phyloP scores from a whole-genome alignment of 257 asterid genomes.

The Solanum chaucha region DNA sequence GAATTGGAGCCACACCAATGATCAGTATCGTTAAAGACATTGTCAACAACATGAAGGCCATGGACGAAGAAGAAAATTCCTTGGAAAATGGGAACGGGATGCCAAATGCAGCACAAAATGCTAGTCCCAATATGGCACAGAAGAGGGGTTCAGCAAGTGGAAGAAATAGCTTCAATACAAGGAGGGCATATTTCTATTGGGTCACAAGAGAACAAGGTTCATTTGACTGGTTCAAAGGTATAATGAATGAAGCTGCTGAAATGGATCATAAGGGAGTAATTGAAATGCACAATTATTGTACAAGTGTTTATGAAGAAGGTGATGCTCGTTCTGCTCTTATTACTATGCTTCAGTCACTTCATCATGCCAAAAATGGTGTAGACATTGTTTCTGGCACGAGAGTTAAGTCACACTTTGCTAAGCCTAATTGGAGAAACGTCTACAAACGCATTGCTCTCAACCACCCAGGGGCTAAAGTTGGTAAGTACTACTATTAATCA shows the following conservation, averaged over 20 bases:
- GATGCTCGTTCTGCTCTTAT: constrained; percentile 87
- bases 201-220: constrained; percentile 86
- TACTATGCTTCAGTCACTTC: constrained; percentile 74
- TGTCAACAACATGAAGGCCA: constrained; percentile 69
- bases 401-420: constrained; percentile 86
- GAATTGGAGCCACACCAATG: constrained; percentile 91
- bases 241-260: constrained; percentile 81
- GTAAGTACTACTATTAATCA: constrained; percentile 22
- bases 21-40: constrained; percentile 83
- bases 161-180: constrained; percentile 39
- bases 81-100: constrained; percentile 29
- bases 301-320: constrained; percentile 83
- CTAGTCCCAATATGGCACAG: constrained; percentile 4
- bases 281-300: constrained; percentile 88
- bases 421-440: constrained; percentile 78
- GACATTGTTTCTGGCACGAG: constrained; percentile 79
- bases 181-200: constrained; percentile 83
- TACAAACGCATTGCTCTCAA: constrained; percentile 64
- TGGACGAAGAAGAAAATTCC: constrained; percentile 36
- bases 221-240: constrained; percentile 83
- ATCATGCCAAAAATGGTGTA: constrained; percentile 75
- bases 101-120: background rate
- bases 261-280: constrained; percentile 60
- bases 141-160: constrained; percentile 20
- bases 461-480: constrained; percentile 52